Evolutionary conservation across 2,329 filamentous ascomycete genomes (phyloP).

Genomic region (Aspergillus vadensis): DNA sequence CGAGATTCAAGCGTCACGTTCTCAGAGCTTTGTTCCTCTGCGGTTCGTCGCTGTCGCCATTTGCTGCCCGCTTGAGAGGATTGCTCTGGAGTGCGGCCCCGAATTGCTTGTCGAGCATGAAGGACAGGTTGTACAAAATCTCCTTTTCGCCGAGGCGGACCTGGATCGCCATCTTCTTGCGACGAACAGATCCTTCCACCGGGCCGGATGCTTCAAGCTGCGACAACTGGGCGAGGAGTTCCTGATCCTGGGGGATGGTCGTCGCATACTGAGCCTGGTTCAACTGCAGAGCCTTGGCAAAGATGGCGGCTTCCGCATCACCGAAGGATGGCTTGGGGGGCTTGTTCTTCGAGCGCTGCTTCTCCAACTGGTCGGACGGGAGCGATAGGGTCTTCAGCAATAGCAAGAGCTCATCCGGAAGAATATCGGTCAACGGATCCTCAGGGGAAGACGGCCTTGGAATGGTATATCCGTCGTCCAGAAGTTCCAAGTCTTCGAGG

Average conservation of each 20-base stretch:
- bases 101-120: slow-evolving; percentile 35
- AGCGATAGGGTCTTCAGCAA: slow-evolving; percentile 40
- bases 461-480: slow-evolving; percentile 75
- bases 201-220: slow-evolving; percentile 33
- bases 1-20: slow-evolving; percentile 16
- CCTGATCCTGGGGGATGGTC: slow-evolving; percentile 54
- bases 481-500: slow-evolving; percentile 62
- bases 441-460: slow-evolving; percentile 30
- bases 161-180: slow-evolving; percentile 62
- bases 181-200: slow-evolving; percentile 38
- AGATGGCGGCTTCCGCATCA: slow-evolving; percentile 33
- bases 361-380: slow-evolving; percentile 35
- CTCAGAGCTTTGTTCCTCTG: slow-evolving; percentile 33
- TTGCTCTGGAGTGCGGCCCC: slow-evolving; percentile 9
- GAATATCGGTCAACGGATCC: slow-evolving; percentile 34
- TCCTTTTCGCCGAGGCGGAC: slow-evolving; percentile 74
- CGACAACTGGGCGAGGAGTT: slow-evolving; percentile 40
- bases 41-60: slow-evolving; percentile 25
- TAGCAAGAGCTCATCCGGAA: slow-evolving; percentile 44
- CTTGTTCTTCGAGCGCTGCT: slow-evolving; percentile 39
- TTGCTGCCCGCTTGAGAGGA: slow-evolving; percentile 34
- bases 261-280: slow-evolving; percentile 55
- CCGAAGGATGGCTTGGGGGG: slow-evolving; percentile 38
- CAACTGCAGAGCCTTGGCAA: slow-evolving; percentile 37
- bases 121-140: slow-evolving; percentile 60